phyloP scores from a whole-genome alignment of 768 basidiomycete species.

The Lentinula lateritia region DNA sequence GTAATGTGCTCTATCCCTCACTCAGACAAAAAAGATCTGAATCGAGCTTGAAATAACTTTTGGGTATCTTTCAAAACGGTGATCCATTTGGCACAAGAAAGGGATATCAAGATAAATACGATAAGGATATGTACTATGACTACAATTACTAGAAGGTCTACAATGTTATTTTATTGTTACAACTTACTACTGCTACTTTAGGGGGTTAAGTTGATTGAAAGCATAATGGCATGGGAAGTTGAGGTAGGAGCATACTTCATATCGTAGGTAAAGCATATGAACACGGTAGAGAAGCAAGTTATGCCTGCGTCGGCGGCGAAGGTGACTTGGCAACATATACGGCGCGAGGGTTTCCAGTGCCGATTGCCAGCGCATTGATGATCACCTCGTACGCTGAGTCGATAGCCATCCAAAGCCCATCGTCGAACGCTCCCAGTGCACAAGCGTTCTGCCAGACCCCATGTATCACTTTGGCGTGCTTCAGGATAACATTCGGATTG shows the following conservation, averaged over 20 bases:
- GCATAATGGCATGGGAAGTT: not conserved
- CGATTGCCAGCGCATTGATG: conserved; percentile 52
- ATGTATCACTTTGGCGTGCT: conserved; percentile 43
- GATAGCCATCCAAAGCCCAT: conserved; percentile 60
- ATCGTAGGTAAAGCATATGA: not conserved
- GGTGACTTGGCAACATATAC: not conserved
- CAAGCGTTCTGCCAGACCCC: conserved; percentile 72
- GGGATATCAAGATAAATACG: not conserved
- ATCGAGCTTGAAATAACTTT: too few species aligned
- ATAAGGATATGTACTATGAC: not conserved
- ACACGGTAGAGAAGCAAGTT: not conserved
- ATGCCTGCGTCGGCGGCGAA: not conserved
- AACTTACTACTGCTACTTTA: too few species aligned
- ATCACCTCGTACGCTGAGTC: conserved; percentile 66
- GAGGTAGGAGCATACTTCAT: not conserved
- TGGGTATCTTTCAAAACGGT: not conserved
- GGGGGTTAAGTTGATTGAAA: not conserved
- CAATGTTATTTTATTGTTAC: too few species aligned
- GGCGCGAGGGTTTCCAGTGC: conserved; percentile 30
- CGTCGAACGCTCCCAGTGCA: conserved; percentile 63
- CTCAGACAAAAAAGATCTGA: too few species aligned
- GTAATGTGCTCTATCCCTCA: too few species aligned
- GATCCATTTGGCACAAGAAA: too few species aligned
- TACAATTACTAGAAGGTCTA: too few species aligned
- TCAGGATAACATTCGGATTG: conserved; percentile 41